Evolutionary conservation across 2,329 filamentous ascomycete genomes (phyloP).

Genomic region (Colletotrichum graminicola): DNA sequence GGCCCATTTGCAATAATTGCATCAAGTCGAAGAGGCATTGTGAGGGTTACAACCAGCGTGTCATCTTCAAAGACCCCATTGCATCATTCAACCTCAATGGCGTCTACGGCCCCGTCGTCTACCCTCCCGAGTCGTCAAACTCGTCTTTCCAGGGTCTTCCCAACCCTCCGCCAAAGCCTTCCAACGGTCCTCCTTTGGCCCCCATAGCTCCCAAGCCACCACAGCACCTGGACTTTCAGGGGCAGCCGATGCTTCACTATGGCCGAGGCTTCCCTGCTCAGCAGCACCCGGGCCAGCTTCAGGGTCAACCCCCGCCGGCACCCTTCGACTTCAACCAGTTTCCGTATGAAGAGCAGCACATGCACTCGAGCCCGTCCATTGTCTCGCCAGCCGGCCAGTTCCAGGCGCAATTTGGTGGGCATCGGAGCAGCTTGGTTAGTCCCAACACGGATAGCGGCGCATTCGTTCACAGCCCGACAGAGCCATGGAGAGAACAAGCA

Average conservation of each 20-base stretch:
- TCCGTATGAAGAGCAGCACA: constrained; percentile 38
- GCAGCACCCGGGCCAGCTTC: constrained; percentile 29
- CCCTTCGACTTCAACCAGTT: constrained; percentile 45
- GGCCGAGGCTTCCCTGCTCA: constrained; percentile 47
- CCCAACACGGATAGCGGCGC: constrained; percentile 28
- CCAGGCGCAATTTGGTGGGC: constrained; percentile 29
- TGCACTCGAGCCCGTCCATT: constrained; percentile 38
- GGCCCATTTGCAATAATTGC: constrained; percentile 85
- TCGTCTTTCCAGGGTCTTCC: constrained; percentile 61
- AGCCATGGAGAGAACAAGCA: constrained; percentile 15
- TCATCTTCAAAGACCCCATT: constrained; percentile 82
- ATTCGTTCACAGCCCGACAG: constrained; percentile 13
- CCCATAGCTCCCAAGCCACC: constrained; percentile 67
- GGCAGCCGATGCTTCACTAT: constrained; percentile 48
- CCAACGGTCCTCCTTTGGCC: constrained; percentile 54
- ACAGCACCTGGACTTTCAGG: constrained; percentile 51
- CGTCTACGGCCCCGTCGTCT: constrained; percentile 59
- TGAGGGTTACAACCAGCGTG: constrained; percentile 85
- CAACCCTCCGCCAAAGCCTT: constrained; percentile 55
- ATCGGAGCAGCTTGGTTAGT: constrained; percentile 27
- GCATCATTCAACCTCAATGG: constrained; percentile 65
- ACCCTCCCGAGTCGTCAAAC: constrained; percentile 59
- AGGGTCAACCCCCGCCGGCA: constrained; percentile 44
- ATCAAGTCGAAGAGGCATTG: constrained; percentile 87
- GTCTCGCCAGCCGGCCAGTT: constrained; percentile 37